Conservation (phyloP, 1,284 basidiomycete genomes). For the Inonotus hispidus region DNA sequence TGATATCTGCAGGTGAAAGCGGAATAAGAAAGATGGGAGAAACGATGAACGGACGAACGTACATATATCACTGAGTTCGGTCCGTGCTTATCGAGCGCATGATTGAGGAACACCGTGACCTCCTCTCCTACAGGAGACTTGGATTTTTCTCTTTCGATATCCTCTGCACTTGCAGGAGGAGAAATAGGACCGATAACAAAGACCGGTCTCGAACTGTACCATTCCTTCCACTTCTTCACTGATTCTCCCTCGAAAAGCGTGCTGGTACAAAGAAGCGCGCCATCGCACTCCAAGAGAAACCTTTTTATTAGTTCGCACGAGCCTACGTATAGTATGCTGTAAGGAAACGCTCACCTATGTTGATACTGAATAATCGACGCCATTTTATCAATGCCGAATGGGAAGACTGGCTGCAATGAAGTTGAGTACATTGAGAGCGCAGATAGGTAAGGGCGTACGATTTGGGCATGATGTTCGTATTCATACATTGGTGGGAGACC, state of each 20-base stretch:
- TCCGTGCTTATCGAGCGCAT: conserved; percentile 12
- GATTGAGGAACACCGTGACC: conserved; percentile 7
- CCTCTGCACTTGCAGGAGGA: not conserved
- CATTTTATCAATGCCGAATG: not conserved
- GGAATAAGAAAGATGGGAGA: not conserved
- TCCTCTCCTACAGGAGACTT: conserved; percentile 1
- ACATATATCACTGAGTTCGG: conserved; percentile 18
- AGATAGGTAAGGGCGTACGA: not conserved
- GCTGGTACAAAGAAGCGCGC: not conserved
- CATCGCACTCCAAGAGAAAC: conserved; percentile 10
- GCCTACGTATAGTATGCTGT: not conserved
- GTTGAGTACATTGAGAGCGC: not conserved
- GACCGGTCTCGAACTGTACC: conserved; percentile 5
- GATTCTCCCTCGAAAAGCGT: not conserved
- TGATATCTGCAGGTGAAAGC: conserved; percentile 10
- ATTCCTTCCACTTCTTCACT: not conserved
- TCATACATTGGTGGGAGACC: conserved; percentile 15
- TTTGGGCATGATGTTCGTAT: conserved; percentile 10
- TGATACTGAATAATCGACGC: not conserved
- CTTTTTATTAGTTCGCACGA: not conserved
- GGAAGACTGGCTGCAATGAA: not conserved
- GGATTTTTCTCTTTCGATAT: conserved; percentile 1
- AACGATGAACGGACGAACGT: not conserved
- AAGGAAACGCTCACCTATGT: not conserved
- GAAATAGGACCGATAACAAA: not conserved